Conservation (phyloP, 1,284 basidiomycete species). For the Meira nashicola region DNA sequence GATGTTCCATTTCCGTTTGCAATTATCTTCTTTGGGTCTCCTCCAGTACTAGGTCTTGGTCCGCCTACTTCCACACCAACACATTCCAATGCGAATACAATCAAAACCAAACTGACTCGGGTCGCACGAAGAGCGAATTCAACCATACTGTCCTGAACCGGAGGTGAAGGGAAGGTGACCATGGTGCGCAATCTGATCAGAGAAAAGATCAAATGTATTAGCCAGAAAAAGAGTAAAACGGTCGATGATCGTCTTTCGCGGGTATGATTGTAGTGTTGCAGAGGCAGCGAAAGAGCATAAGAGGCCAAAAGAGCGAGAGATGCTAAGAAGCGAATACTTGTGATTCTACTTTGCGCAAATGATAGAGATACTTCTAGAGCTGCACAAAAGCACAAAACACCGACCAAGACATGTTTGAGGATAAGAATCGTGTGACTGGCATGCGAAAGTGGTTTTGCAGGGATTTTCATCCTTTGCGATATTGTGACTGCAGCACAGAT, state of each 20-base stretch:
- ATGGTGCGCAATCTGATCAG: constrained; percentile 59
- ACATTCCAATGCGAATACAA: constrained; percentile 40
- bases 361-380: neutral
- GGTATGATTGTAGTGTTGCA: constrained; percentile 64
- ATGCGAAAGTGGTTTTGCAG: neutral
- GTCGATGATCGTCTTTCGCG: constrained; percentile 73
- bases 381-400: neutral
- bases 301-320: constrained; percentile 17
- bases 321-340: constrained; percentile 22
- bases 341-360: neutral
- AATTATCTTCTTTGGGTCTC: constrained; percentile 8
- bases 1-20: neutral
- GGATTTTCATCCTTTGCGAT: neutral
- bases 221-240: constrained; percentile 76
- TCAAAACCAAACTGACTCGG: constrained; percentile 27
- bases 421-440: constrained; percentile 3
- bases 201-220: constrained; percentile 62
- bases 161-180: constrained; percentile 19
- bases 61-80: constrained; percentile 34
- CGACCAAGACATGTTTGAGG: constrained; percentile 1
- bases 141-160: constrained; percentile 24
- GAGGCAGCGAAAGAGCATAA: constrained; percentile 44
- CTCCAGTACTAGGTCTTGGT: constrained; percentile 20
- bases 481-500: constrained; percentile 17
- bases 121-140: constrained; percentile 34